Evolutionary conservation across 345 rosid genomes (phyloP), one percentile per base, ranked within the genome.

Genomic region (Orychophragmus violaceus): DNA sequence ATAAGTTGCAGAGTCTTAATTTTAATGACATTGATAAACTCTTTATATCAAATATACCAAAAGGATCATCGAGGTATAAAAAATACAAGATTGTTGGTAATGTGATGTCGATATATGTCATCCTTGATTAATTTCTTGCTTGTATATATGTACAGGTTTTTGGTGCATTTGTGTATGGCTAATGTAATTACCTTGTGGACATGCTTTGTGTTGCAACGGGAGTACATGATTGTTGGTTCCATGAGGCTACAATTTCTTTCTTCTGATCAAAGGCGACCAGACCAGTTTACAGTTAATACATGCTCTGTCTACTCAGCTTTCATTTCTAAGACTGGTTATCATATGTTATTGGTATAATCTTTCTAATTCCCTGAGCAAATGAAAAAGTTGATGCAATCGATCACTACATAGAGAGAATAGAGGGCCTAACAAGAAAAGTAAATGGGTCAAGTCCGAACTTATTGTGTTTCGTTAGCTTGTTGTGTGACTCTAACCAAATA

Each of bases 211-310:
- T 57, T 91, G 79, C 87, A 91, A 75, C 71, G 72, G 39, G 98
- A 89, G 76, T 89, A 87, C 32, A 89, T 78, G 71, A 81, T 70
- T 32, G 79, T 91, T 3, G 96, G 87, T 62, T 60, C 76, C 16
- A 85, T 85, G 96, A 77, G 96, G 68, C 73, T 91, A 69, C 95
- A 87, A 56, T 91, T 91, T 81, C 92, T 91, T 41, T 90, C 95
- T 18, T 78, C 95, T 35, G 95, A 84, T 11, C 78, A 80, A 9
- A 76, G 90, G 17, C 77, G 85, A 4, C 89, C 96, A 12, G 90
- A 87, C 75, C 94, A 87, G 64, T 91, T 91, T 66, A 91, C 98
- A 10, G 98, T 89, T 63, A 5, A 39, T 5, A 30, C 12, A 7
- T n/a, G n/a, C n/a, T n/a, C n/a, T n/a, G n/a, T n/a, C 49, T 22